Base-by-base conservation (phyloP, 331 rosid species). In the Spiraea crenata region DNA sequence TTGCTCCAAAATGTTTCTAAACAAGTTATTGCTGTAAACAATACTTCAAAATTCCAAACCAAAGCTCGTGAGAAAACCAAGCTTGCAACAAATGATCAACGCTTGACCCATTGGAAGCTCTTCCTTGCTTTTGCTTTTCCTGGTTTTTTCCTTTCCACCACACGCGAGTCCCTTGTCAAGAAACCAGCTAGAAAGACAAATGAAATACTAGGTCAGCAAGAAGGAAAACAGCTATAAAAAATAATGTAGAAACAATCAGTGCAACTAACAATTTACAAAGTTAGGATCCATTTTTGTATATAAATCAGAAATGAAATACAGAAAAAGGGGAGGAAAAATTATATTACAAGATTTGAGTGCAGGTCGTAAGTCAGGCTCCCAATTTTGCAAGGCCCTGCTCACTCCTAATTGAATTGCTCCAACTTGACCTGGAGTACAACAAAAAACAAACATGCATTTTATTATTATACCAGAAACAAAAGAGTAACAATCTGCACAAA, bases 101-200 rank as follows among this genome's bases (percentile, higher is more conserved):
- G 96, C 81, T 95, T 95, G 82, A 95, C 97, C 99, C 99, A 95
- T 78, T 95, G 99, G 91, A 82, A 91, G 82, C 97, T 91, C 83
- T 87, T 95, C 74, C 99, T 89, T 85, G 99, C 99, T 82, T 89
- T 91, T 39, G 99, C 99, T 63, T 89, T 91, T 71, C 97, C 99
- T 0, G 99, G 97, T 62, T 95, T 95, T 74, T 95, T 95, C 91
- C 99, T 87, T 83, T 95, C 99, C 35, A 95, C 99, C 66, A 85
- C 96, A 42, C 97, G 83, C 15, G 97, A 42, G 58, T 95, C 97
- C 81, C 97, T 88, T 9, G 99, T 95, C 85, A 95, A 76, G 93
- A 95, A 91, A 75, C 96, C 99, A 67, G 77, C 99, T 95, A 91
- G 37, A 74, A 72, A 48, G 31, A 78, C 63, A 74, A 69, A 59